phyloP scores from a whole-genome alignment of 345 rosid species.

The Theobroma cacao region DNA sequence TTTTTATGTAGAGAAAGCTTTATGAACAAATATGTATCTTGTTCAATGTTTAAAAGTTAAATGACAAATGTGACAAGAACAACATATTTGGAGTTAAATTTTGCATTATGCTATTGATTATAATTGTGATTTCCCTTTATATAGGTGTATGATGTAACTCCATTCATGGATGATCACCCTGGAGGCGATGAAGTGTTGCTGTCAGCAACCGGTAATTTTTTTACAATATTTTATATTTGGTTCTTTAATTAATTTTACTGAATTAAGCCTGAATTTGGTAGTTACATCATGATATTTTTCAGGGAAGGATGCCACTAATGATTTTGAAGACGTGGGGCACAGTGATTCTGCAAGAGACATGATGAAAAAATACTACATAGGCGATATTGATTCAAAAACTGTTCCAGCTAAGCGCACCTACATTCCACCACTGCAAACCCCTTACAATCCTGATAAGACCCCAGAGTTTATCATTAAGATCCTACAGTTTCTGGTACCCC shows the following conservation, averaged over 20 bases:
- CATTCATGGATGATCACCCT: slow-evolving; percentile 99
- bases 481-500: slow-evolving; percentile 84
- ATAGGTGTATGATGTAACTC: slow-evolving; percentile 92
- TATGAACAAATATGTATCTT: neutral
- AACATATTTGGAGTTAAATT: neutral
- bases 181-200: slow-evolving; percentile 97
- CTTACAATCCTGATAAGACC: slow-evolving; percentile 56
- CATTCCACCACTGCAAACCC: slow-evolving; percentile 47
- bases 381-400: slow-evolving; percentile 60
- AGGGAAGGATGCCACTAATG: slow-evolving; percentile 94
- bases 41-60: neutral
- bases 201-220: slow-evolving; percentile 69
- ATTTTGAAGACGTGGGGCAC: slow-evolving; percentile 96
- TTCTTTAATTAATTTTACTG: neutral
- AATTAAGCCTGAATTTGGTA: neutral
- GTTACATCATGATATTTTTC: neutral
- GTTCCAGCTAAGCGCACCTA: slow-evolving; percentile 56
- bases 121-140: slow-evolving; percentile 1
- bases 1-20: neutral
- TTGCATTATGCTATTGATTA: neutral
- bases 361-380: slow-evolving; percentile 72
- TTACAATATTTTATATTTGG: neutral
- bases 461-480: slow-evolving; percentile 68
- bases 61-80: neutral
- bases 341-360: slow-evolving; percentile 85